Conservation (phyloP, 345 rosid genomes). For the Brassica nigra region DNA sequence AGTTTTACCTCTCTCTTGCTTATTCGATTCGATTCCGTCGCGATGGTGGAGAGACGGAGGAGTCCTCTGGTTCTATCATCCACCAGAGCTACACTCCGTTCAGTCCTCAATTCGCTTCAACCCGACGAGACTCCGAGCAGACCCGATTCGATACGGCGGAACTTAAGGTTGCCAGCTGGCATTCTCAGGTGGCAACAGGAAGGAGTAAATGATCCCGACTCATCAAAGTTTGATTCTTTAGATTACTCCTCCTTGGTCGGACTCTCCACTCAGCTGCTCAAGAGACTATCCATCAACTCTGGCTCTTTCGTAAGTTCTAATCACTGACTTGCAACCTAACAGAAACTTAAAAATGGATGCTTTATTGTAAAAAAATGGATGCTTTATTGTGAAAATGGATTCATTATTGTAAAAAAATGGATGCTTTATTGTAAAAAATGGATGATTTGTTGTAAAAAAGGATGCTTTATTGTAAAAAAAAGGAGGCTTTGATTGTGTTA, state of each 20-base stretch:
- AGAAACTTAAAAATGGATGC: background rate
- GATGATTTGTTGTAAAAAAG: no score
- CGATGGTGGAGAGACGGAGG: conserved; percentile 73
- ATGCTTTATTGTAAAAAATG: background rate
- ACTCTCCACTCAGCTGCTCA: conserved; percentile 66
- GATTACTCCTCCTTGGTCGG: conserved; percentile 71
- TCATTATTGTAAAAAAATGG: background rate
- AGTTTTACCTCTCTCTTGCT: background rate
- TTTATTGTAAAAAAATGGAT: no score
- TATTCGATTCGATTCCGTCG: conserved; percentile 3
- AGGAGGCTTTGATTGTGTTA: background rate
- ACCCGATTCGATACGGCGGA: background rate
- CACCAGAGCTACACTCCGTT: conserved; percentile 63
- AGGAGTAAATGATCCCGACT: conserved; percentile 33
- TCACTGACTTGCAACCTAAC: background rate
- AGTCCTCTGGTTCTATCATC: conserved; percentile 82
- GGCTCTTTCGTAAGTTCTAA: conserved; percentile 61
- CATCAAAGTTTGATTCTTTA: conserved; percentile 46
- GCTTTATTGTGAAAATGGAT: background rate
- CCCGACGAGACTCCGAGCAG: conserved; percentile 2
- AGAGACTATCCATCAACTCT: conserved; percentile 64
- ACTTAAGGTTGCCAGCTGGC: conserved; percentile 56
- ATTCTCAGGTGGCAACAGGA: conserved; percentile 53
- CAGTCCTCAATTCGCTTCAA: conserved; percentile 52
- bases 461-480: background rate